phyloP scores from a whole-genome alignment of 768 basidiomycete species.

The Boletus rubroflammeus region DNA sequence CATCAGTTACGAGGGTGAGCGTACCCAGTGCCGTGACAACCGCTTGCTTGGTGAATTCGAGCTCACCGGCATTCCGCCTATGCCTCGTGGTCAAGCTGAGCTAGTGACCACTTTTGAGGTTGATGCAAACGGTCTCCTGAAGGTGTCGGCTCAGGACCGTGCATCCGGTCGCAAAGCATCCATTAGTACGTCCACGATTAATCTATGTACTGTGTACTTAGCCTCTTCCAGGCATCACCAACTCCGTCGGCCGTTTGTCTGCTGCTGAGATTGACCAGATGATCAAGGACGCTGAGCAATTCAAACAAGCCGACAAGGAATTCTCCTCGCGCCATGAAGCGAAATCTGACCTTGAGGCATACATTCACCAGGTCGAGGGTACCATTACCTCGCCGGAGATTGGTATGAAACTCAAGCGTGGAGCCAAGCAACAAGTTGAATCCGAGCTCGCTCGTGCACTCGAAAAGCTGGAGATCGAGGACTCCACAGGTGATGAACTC shows the following conservation, averaged over 20 bases:
- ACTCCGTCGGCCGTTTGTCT: constrained; percentile 98
- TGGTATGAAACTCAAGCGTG: constrained; percentile 98
- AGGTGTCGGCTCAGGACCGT: constrained; percentile 97
- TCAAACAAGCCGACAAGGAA: constrained; percentile 95
- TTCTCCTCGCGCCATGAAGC: constrained; percentile 98
- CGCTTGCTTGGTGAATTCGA: constrained; percentile 99
- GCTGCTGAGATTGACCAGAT: constrained; percentile 98
- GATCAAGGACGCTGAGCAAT: constrained; percentile 98
- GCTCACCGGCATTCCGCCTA: constrained; percentile 97
- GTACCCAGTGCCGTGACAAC: constrained; percentile 99
- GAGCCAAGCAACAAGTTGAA: constrained; percentile 92
- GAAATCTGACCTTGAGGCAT: constrained; percentile 96
- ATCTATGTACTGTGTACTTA: constrained; percentile 1
- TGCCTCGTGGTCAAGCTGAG: constrained; percentile 99
- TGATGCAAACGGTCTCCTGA: constrained; percentile 98
- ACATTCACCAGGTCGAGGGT: constrained; percentile 94
- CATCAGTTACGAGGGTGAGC: constrained; percentile 92
- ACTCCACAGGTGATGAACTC: constrained; percentile 89
- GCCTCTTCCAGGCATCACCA: constrained; percentile 76
- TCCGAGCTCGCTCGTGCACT: constrained; percentile 96
- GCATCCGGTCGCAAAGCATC: constrained; percentile 99
- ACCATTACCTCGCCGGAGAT: constrained; percentile 96
- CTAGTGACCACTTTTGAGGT: constrained; percentile 99
- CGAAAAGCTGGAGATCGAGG: constrained; percentile 98
- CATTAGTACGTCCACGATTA: constrained; percentile 61